phyloP scores from a whole-genome alignment of 768 basidiomycete genomes.

The Termitomyces sp. region DNA sequence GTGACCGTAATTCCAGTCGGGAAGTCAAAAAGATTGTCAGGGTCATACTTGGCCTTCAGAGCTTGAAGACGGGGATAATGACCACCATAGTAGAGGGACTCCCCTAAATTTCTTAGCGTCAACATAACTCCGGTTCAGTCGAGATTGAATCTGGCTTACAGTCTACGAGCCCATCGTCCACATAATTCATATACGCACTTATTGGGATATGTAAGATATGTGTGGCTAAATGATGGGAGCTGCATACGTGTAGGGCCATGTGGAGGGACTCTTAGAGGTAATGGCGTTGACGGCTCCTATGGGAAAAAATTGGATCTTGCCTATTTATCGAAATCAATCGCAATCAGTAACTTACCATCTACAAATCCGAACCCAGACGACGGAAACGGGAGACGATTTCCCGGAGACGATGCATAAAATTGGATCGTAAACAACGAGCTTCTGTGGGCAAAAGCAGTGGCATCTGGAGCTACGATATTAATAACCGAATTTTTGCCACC shows the following conservation, averaged over 20 bases:
- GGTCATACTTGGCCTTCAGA: constrained; percentile 32
- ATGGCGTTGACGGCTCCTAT: constrained; percentile 24
- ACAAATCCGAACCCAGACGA: constrained; percentile 40
- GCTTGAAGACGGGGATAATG: constrained; percentile 27
- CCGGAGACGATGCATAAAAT: constrained; percentile 42
- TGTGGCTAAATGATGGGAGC: neutral
- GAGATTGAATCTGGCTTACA: constrained; percentile 21
- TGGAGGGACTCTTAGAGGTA: constrained; percentile 20
- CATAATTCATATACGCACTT: constrained; percentile 37
- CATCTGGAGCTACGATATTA: constrained; percentile 33
- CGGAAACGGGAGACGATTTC: constrained; percentile 38
- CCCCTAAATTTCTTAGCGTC: constrained; percentile 20
- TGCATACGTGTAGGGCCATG: constrained; percentile 27
- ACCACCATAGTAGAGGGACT: constrained; percentile 27
- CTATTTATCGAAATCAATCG: neutral
- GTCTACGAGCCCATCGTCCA: constrained; percentile 31
- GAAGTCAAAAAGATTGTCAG: constrained; percentile 36
- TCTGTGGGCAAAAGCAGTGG: constrained; percentile 45
- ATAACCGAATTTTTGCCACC: constrained; percentile 45
- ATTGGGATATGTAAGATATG: neutral
- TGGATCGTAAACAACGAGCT: constrained; percentile 44
- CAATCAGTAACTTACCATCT: constrained; percentile 20
- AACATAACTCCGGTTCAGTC: neutral
- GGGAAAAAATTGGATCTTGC: neutral
- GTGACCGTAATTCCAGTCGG: constrained; percentile 29